Evolutionary conservation across 1,139 yeast genomes (phyloP).

Genomic region (Kodamaea fungicola): DNA sequence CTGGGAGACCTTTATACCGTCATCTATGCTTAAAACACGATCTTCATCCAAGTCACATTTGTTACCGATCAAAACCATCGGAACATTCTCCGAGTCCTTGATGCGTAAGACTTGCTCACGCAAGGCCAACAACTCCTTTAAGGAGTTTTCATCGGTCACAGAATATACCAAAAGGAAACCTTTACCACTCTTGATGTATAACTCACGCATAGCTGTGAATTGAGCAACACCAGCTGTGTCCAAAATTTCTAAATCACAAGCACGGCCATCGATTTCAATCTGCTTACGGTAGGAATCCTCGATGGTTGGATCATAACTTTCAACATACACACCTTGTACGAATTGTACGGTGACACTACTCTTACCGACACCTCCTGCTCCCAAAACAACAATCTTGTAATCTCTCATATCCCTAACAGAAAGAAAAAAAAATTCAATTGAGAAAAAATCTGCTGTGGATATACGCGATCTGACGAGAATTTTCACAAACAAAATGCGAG

Average conservation of each 20-base stretch:
- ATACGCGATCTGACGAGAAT: slow-evolving; percentile 6
- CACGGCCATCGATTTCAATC: slow-evolving; percentile 86
- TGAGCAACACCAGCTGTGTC: slow-evolving; percentile 55
- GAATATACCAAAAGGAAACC: slow-evolving; percentile 71
- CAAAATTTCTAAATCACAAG: slow-evolving; percentile 72
- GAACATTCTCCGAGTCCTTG: slow-evolving; percentile 74
- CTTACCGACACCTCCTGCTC: slow-evolving; percentile 54
- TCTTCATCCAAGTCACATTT: slow-evolving; percentile 78
- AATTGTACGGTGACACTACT: slow-evolving; percentile 51
- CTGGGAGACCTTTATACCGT: slow-evolving; percentile 78
- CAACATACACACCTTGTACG: slow-evolving; percentile 50
- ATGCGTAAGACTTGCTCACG: slow-evolving; percentile 87
- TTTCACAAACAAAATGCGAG: slow-evolving; percentile 2
- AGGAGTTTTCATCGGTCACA: slow-evolving; percentile 82
- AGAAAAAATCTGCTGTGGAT: slow-evolving; percentile 1
- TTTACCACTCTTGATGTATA: slow-evolving; percentile 53
- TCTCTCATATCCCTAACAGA: slow-evolving; percentile 14
- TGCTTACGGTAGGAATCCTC: slow-evolving; percentile 86
- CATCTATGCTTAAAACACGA: slow-evolving; percentile 72
- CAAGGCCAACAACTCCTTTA: slow-evolving; percentile 76
- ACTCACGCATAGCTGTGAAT: slow-evolving; percentile 57
- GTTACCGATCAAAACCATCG: slow-evolving; percentile 86
- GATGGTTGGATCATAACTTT: slow-evolving; percentile 46
- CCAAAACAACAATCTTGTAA: slow-evolving; percentile 48
- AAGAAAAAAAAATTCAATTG: slow-evolving; percentile 1